phyloP scores from a whole-genome alignment of 306 rosid genomes.

The Malus sieversii region DNA sequence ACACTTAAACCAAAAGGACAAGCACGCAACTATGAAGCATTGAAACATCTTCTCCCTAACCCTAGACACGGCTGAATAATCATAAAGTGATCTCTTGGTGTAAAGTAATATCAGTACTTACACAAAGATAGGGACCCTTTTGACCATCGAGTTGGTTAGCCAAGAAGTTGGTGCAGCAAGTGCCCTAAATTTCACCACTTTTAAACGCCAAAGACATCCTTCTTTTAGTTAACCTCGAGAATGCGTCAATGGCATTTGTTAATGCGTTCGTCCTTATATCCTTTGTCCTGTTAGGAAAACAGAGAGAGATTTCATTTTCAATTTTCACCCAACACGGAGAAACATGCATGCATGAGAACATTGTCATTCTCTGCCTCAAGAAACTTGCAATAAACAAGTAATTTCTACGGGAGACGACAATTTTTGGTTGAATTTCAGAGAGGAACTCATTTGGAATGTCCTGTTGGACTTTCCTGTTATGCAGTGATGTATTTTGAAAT shows the following conservation, averaged over 20 bases:
- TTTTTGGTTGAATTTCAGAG: neutral
- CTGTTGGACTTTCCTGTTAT: too few relatives aligned
- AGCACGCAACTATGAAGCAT: too few relatives aligned
- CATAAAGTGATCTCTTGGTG: neutral
- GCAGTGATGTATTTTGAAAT: too few relatives aligned
- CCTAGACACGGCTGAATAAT: neutral
- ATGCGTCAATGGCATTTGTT: constrained; percentile 32
- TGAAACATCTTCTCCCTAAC: too few relatives aligned
- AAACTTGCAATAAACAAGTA: neutral
- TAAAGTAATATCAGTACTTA: neutral
- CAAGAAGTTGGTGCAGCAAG: constrained; percentile 55
- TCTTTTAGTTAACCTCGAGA: neutral
- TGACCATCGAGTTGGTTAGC: constrained; percentile 39
- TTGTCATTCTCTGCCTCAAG: neutral
- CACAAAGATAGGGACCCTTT: constrained; percentile 11
- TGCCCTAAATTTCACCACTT: constrained; percentile 31
- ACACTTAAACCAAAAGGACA: too few relatives aligned
- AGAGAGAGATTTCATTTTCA: neutral
- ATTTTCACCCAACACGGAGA: neutral
- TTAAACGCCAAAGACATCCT: constrained; percentile 14
- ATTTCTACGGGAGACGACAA: neutral
- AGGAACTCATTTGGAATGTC: neutral
- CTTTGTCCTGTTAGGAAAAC: constrained; percentile 18
- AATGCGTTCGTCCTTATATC: constrained; percentile 21
- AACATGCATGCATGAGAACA: neutral